phyloP scores from a whole-genome alignment of 169 alveolate species.

The Cryptosporidium sp. region DNA sequence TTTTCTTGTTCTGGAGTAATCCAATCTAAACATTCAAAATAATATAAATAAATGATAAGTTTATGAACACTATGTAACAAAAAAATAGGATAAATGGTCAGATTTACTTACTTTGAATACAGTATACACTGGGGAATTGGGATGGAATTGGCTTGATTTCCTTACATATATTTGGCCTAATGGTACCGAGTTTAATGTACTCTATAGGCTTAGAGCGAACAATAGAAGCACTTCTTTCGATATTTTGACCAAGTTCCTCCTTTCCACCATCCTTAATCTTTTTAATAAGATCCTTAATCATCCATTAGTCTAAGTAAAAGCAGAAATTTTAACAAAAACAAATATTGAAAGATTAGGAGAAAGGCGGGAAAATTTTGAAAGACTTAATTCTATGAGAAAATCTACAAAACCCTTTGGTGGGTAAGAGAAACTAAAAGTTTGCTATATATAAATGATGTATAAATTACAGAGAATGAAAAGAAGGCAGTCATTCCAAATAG shows the following conservation, averaged over 20 bases:
- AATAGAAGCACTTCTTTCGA: neutral
- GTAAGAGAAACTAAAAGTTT: constrained; percentile 48
- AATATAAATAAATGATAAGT: neutral
- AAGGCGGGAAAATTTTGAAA: neutral
- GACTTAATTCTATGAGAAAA: neutral
- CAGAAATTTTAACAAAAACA: no score
- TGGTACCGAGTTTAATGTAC: neutral
- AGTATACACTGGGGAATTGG: constrained; percentile 17
- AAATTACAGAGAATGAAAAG: constrained; percentile 64
- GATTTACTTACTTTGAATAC: constrained; percentile 30
- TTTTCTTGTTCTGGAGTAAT: constrained; percentile 49
- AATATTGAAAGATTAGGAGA: neutral
- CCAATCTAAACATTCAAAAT: constrained; percentile 37
- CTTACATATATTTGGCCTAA: neutral
- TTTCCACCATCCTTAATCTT: neutral
- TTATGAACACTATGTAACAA: neutral
- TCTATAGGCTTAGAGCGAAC: neutral
- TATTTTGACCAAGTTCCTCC: constrained; percentile 7
- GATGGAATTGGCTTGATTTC: constrained; percentile 4
- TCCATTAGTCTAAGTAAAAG: neutral
- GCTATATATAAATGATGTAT: constrained; percentile 54
- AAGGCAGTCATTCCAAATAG: constrained; percentile 68
- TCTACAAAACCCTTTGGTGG: constrained; percentile 58
- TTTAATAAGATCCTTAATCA: constrained; percentile 30
- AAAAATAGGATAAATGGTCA: neutral